These are phyloP conservation scores for Paecilomyces variotii DNA, from an alignment of 2,329 filamentous ascomycete genomes.

Conservation along the genomic window DNA sequence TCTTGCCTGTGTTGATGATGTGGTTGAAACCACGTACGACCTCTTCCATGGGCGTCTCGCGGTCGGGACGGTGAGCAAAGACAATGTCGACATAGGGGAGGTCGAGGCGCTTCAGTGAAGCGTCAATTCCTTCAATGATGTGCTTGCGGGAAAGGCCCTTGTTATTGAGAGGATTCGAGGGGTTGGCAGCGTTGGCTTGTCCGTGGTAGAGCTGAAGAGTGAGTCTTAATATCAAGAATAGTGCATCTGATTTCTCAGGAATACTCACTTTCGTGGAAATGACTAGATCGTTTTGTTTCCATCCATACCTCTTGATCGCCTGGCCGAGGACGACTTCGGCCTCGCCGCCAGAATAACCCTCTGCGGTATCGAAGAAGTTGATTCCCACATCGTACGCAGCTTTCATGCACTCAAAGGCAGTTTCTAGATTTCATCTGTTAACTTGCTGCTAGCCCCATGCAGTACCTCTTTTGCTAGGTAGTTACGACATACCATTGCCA, in stretches of 20 bases:
- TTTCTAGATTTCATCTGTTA: constrained; percentile 9
- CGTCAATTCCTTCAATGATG: constrained; percentile 57
- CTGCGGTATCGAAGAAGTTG: constrained; percentile 53
- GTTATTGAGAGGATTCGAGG: constrained; percentile 57
- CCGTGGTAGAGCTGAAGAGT: constrained; percentile 55
- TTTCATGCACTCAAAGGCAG: constrained; percentile 33
- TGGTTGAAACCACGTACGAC: constrained; percentile 64
- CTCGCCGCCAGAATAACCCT: constrained; percentile 42
- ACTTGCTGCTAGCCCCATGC: background rate
- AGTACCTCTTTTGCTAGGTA: background rate
- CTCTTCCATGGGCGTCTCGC: constrained; percentile 62
- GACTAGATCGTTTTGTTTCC: constrained; percentile 48
- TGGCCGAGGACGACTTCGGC: constrained; percentile 49
- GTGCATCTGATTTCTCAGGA: background rate
- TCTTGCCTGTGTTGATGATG: constrained; percentile 59
- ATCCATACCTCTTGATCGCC: constrained; percentile 48
- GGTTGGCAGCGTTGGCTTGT: constrained; percentile 50
- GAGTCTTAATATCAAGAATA: background rate
- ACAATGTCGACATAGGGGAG: constrained; percentile 63
- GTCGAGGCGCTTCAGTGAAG: constrained; percentile 53
- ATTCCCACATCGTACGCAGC: constrained; percentile 51
- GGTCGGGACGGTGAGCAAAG: constrained; percentile 61
- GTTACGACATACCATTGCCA: constrained; percentile 45
- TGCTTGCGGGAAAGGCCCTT: constrained; percentile 61
- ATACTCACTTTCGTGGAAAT: constrained; percentile 25